These are phyloP conservation scores for Fusarium sp. DNA, from an alignment of 2,329 filamentous ascomycete genomes.

Conservation along the genomic window DNA sequence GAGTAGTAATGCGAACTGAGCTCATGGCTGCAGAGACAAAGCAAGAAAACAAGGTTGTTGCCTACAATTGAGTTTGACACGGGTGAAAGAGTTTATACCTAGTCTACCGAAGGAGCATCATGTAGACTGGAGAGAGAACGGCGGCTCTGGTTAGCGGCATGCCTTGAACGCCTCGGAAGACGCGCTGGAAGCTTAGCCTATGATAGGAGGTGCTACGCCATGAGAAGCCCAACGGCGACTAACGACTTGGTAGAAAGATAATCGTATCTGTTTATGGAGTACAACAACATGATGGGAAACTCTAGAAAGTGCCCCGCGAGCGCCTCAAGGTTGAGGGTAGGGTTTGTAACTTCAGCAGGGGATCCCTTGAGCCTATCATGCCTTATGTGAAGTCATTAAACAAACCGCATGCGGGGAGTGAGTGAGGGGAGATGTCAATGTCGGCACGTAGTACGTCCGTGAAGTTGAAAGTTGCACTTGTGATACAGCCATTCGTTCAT, in stretches of 20 bases:
- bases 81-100: background rate
- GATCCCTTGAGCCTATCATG: slow-evolving; percentile 29
- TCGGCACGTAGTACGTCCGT: background rate
- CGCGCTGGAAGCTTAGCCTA: slow-evolving; percentile 40
- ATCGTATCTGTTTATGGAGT: slow-evolving; percentile 12
- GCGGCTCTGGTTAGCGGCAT: slow-evolving; percentile 12
- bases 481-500: slow-evolving; percentile 15
- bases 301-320: slow-evolving; percentile 1
- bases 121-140: background rate
- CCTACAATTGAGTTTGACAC: slow-evolving; percentile 14
- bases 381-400: slow-evolving; percentile 10
- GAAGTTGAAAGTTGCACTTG: slow-evolving; percentile 15
- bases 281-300: slow-evolving; percentile 5
- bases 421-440: slow-evolving; percentile 10
- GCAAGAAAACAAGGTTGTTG: slow-evolving; percentile 23
- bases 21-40: slow-evolving; percentile 18
- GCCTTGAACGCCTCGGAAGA: slow-evolving; percentile 22
- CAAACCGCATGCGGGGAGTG: slow-evolving; percentile 18
- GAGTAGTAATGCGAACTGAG: slow-evolving; percentile 16
- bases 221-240: slow-evolving; percentile 24
- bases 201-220: slow-evolving; percentile 24
- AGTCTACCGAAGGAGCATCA: background rate
- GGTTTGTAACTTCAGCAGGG: background rate
- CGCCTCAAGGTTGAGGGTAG: slow-evolving; percentile 21
- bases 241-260: slow-evolving; percentile 6